These are phyloP conservation scores for Arthroderma sp. DNA, from an alignment of 2,329 filamentous ascomycete genomes.

Conservation along the genomic window DNA sequence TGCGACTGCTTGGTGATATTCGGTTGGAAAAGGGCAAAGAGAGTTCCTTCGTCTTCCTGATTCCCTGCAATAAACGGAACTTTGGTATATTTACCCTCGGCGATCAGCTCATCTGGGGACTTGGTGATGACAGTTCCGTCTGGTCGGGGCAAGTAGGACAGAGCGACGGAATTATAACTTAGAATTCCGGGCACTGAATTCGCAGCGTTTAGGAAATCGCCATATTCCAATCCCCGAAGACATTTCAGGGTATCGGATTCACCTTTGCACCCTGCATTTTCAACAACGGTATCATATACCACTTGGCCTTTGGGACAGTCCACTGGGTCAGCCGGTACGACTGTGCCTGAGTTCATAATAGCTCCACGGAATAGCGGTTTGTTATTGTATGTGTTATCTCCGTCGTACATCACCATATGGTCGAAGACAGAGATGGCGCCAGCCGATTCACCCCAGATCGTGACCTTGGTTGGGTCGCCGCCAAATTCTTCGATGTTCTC, in stretches of 20 bases:
- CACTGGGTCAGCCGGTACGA: slow-evolving; percentile 49
- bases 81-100: slow-evolving; percentile 41
- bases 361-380: slow-evolving; percentile 60
- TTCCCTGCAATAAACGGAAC: slow-evolving; percentile 57
- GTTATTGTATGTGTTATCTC: slow-evolving; percentile 61
- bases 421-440: slow-evolving; percentile 61
- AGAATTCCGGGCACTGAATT: slow-evolving; percentile 59
- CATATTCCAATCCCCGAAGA: slow-evolving; percentile 35
- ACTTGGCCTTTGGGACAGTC: slow-evolving; percentile 53
- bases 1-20: slow-evolving; percentile 52
- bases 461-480: slow-evolving; percentile 52
- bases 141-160: slow-evolving; percentile 63
- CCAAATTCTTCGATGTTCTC: slow-evolving; percentile 43
- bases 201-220: slow-evolving; percentile 44
- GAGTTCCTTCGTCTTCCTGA: slow-evolving; percentile 67
- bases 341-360: slow-evolving; percentile 63
- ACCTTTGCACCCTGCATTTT: slow-evolving; percentile 32
- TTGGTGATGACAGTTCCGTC: slow-evolving; percentile 51
- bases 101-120: slow-evolving; percentile 48
- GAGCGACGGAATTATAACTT: slow-evolving; percentile 53
- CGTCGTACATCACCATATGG: slow-evolving; percentile 62
- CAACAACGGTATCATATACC: slow-evolving; percentile 37
- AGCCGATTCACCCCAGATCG: slow-evolving; percentile 64
- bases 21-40: slow-evolving; percentile 56
- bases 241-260: slow-evolving; percentile 34